Evolutionary conservation across 441 rosid genomes (phyloP).

Genomic region (Bocquillonia castaneifolia): DNA sequence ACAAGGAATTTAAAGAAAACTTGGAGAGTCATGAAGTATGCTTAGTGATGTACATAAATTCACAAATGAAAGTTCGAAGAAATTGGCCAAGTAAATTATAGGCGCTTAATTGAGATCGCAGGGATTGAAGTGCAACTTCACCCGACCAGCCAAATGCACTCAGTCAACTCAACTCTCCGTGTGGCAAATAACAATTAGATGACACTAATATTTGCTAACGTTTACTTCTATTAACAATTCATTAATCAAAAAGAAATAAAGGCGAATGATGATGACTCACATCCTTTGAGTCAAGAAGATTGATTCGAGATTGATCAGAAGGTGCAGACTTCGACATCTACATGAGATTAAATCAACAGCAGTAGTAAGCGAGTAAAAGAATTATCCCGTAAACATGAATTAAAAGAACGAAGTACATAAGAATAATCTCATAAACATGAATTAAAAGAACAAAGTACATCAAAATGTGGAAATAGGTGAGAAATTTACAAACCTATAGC

Average conservation of each 20-base stretch:
- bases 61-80: neutral
- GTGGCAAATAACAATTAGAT: neutral
- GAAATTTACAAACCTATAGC: neutral
- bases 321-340: slow-evolving; percentile 97
- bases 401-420: neutral
- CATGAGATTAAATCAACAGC: slow-evolving; percentile 28
- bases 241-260: neutral
- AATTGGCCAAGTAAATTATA: neutral
- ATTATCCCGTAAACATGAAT: neutral
- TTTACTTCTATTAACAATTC: neutral
- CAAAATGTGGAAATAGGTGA: neutral
- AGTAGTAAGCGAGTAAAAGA: slow-evolving; percentile 12
- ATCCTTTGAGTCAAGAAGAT: slow-evolving; percentile 92
- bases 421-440: too few relatives aligned
- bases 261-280: slow-evolving; percentile 42
- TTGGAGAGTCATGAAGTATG: neutral
- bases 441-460: too few relatives aligned
- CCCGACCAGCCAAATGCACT: slow-evolving; percentile 1
- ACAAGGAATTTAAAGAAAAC: neutral
- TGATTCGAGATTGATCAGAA: slow-evolving; percentile 88
- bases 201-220: neutral
- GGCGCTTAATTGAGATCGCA: neutral
- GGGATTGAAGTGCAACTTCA: neutral
- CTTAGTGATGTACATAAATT: neutral
- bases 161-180: neutral